Conservation (phyloP, 2,329 filamentous ascomycete genomes). For the Xylaria sp. region DNA sequence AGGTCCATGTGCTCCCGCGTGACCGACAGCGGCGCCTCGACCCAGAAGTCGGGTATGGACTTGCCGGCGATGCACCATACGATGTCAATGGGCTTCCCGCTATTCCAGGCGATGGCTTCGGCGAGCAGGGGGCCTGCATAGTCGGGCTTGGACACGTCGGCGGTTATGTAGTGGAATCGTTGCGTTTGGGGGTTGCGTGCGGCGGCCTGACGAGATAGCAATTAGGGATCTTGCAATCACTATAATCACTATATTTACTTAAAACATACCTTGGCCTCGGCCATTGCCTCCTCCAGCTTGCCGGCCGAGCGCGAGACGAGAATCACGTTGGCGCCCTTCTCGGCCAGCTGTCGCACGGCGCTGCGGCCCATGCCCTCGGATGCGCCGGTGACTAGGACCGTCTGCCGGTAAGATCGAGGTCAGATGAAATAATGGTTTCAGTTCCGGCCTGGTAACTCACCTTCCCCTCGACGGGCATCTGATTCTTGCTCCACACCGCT, state of each 20-base stretch:
- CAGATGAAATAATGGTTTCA: too few relatives aligned
- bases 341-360: conserved; percentile 76
- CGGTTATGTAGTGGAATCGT: conserved; percentile 83
- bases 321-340: conserved; percentile 86
- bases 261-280: conserved; percentile 53
- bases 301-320: conserved; percentile 81
- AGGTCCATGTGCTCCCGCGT: conserved; percentile 86
- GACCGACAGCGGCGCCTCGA: conserved; percentile 74
- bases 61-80: conserved; percentile 91
- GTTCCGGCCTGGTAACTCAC: conserved; percentile 57
- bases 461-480: conserved; percentile 86
- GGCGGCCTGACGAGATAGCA: conserved; percentile 59
- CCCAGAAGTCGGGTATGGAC: conserved; percentile 78
- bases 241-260: too few relatives aligned
- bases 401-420: conserved; percentile 61
- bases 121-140: conserved; percentile 77
- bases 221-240: conserved; percentile 18
- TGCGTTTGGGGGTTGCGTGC: conserved; percentile 75
- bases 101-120: conserved; percentile 83
- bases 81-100: conserved; percentile 76
- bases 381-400: conserved; percentile 86
- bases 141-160: conserved; percentile 77
- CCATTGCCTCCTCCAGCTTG: conserved; percentile 78
- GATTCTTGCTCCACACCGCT: conserved; percentile 74
- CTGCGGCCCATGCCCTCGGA: conserved; percentile 92